phyloP scores from a whole-genome alignment of 2,329 filamentous ascomycete genomes.

The Sphaerulina populicola region DNA sequence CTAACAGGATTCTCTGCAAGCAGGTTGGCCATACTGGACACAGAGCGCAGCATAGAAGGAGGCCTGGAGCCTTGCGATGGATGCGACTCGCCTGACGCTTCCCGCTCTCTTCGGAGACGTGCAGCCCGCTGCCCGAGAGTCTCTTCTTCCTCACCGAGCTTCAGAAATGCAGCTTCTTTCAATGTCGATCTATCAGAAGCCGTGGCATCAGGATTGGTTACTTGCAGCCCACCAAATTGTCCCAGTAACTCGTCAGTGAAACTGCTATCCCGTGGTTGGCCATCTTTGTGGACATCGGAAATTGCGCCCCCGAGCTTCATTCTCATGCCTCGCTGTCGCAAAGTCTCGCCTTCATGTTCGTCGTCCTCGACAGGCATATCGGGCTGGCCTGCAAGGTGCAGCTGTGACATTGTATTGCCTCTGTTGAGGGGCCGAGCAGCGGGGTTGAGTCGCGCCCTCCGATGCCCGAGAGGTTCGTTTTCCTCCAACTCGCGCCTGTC shows the following conservation, averaged over 20 bases:
- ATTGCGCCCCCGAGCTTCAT: constrained; percentile 48
- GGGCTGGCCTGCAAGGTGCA: constrained; percentile 23
- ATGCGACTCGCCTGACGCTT: constrained; percentile 28
- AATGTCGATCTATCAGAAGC: constrained; percentile 27
- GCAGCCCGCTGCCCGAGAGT: constrained; percentile 69
- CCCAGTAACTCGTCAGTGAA: constrained; percentile 63
- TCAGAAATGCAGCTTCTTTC: constrained; percentile 8
- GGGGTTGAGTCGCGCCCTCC: constrained; percentile 58
- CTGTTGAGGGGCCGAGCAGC: constrained; percentile 7
- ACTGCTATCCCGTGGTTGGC: constrained; percentile 43
- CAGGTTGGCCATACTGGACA: constrained; percentile 54
- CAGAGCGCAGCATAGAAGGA: constrained; percentile 33
- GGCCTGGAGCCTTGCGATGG: constrained; percentile 34
- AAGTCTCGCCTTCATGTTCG: constrained; percentile 51
- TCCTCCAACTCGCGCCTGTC: constrained; percentile 81
- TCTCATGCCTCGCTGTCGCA: constrained; percentile 57
- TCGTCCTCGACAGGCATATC: constrained; percentile 28
- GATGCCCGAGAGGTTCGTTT: constrained; percentile 74
- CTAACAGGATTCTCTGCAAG: constrained; percentile 40
- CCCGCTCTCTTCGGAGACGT: constrained; percentile 63
- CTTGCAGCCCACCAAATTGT: constrained; percentile 51
- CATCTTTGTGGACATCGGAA: constrained; percentile 31
- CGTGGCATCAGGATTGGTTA: constrained; percentile 32
- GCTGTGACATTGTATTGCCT: constrained; percentile 24
- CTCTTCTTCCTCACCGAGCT: constrained; percentile 48